Evolutionary conservation across 108 stramenopile genomes (phyloP).

Genomic region (Skeletonema menzelii): DNA sequence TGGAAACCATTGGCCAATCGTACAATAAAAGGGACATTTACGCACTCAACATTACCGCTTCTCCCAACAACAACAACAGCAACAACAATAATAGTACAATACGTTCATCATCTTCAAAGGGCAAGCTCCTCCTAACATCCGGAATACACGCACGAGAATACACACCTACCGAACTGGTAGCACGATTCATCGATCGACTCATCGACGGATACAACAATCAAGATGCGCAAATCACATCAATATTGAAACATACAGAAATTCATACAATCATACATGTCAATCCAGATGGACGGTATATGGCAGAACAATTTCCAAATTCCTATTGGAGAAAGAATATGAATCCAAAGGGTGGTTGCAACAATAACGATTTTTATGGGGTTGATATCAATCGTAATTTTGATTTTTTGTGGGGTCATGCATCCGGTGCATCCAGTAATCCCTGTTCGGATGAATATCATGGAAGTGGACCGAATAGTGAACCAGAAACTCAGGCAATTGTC

Average conservation of each 20-base stretch:
- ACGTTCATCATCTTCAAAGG: slow-evolving; percentile 1
- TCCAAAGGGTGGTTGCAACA: neutral
- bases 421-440: slow-evolving; percentile 36
- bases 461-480: slow-evolving; percentile 40
- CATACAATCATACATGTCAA: slow-evolving; percentile 37
- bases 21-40: slow-evolving; percentile 39
- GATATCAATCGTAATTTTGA: slow-evolving; percentile 63
- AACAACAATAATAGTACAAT: neutral
- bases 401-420: slow-evolving; percentile 52
- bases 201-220: slow-evolving; percentile 16
- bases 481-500: slow-evolving; percentile 51
- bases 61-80: too few relatives aligned
- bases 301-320: neutral
- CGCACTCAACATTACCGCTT: slow-evolving; percentile 21
- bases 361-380: slow-evolving; percentile 23
- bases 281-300: slow-evolving; percentile 40
- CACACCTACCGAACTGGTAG: slow-evolving; percentile 37
- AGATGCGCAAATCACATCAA: slow-evolving; percentile 42
- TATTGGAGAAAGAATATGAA: slow-evolving; percentile 43
- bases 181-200: slow-evolving; percentile 17
- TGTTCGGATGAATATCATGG: slow-evolving; percentile 49
- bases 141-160: slow-evolving; percentile 42
- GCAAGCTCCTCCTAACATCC: slow-evolving; percentile 15
- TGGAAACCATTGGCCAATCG: slow-evolving; percentile 39
- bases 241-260: slow-evolving; percentile 39